Percentiles rank a stretch among this genome's conserved stretches.
Conservation (phyloP, 805 yeast genomes). For the Cyberlindnera bimundalis region DNA sequence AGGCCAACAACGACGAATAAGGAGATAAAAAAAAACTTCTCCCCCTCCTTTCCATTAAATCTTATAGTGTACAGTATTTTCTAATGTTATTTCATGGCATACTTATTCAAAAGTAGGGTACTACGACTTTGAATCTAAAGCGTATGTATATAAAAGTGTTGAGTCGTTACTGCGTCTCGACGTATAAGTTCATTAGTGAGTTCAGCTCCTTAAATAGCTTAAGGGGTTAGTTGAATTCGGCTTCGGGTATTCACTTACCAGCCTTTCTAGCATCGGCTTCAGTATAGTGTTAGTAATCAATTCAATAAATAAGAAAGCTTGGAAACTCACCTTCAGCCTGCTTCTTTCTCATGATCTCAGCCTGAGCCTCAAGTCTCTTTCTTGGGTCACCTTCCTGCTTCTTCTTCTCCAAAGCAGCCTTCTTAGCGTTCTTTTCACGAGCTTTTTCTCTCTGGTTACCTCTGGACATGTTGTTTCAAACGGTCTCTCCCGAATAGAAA, state of each 20-base stretch:
- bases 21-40: too few species aligned
- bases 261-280: constrained; percentile 50
- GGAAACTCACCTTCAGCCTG: constrained; percentile 80
- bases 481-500: too few species aligned
- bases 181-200: constrained; percentile 3
- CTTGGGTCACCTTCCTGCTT: constrained; percentile 82
- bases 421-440: constrained; percentile 81
- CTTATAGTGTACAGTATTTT: constrained; percentile 2
- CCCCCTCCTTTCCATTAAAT: neutral
- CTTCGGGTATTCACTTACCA: constrained; percentile 24
- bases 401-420: constrained; percentile 59
- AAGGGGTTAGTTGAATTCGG: too few species aligned
- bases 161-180: constrained; percentile 4
- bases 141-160: too few species aligned
- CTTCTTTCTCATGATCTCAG: constrained; percentile 84
- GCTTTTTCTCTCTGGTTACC: constrained; percentile 97
- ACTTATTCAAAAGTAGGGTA: too few species aligned
- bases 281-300: constrained; percentile 4
- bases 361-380: constrained; percentile 84
- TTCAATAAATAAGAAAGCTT: neutral
- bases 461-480: constrained; percentile 86
- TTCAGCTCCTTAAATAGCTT: too few species aligned
- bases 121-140: too few species aligned
- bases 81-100: constrained; percentile 5
- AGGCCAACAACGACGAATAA: constrained; percentile 7